phyloP scores from a whole-genome alignment of 2,329 filamentous ascomycete genomes.

The Cordyceps cateniannulata region DNA sequence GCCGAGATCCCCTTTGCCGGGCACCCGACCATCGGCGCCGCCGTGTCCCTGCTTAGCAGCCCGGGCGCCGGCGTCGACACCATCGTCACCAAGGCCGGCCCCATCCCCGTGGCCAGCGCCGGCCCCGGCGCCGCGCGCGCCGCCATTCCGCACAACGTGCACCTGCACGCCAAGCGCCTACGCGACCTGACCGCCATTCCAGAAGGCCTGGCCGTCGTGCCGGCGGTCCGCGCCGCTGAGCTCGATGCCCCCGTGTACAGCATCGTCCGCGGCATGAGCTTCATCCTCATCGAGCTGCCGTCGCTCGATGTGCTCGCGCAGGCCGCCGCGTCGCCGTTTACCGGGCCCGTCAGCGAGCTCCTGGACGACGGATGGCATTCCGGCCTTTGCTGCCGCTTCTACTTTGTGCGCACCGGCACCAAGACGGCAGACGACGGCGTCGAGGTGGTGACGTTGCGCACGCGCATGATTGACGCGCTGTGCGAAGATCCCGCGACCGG shows the following conservation, averaged over 20 bases:
- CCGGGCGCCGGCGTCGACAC: slow-evolving; percentile 26
- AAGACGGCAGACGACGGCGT: slow-evolving; percentile 19
- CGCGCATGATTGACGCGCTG: slow-evolving; percentile 51
- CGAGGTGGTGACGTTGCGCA: slow-evolving; percentile 36
- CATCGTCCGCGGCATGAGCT: slow-evolving; percentile 69
- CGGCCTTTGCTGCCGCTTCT: slow-evolving; percentile 50
- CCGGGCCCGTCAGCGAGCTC: slow-evolving; percentile 29
- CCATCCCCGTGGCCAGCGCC: slow-evolving; percentile 38
- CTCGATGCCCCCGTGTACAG: slow-evolving; percentile 45
- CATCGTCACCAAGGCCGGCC: slow-evolving; percentile 50
- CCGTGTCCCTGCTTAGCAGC: slow-evolving; percentile 39
- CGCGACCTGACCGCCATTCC: slow-evolving; percentile 22
- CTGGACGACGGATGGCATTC: slow-evolving; percentile 50
- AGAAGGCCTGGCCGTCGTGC: slow-evolving; percentile 22
- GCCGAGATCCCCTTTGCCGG: slow-evolving; percentile 56
- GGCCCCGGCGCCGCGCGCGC: slow-evolving; percentile 47
- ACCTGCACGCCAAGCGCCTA: slow-evolving; percentile 45
- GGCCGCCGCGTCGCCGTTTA: slow-evolving; percentile 26
- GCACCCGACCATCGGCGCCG: slow-evolving; percentile 54
- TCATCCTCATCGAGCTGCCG: slow-evolving; percentile 57
- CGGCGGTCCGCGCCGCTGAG: slow-evolving; percentile 29
- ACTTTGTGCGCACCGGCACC: slow-evolving; percentile 44
- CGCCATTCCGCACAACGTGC: slow-evolving; percentile 60
- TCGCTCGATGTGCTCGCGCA: slow-evolving; percentile 50
- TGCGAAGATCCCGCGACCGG: slow-evolving; percentile 58